Conservation (phyloP, 2,329 filamentous ascomycete genomes). For the Tolypocladium endophyticum region DNA sequence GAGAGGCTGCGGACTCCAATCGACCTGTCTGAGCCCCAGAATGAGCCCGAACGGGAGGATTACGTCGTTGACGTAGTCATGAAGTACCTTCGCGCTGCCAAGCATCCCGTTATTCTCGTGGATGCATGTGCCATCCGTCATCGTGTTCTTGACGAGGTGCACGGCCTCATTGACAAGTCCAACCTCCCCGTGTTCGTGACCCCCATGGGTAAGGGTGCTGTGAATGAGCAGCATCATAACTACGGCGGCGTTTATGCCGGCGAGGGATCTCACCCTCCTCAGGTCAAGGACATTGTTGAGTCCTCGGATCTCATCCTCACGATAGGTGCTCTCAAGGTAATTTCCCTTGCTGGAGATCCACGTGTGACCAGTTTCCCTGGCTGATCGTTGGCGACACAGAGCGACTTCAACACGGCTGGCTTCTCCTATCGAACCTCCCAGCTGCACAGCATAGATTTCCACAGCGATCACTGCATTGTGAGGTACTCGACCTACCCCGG, state of each 20-base stretch:
- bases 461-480: constrained; percentile 63
- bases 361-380: background rate
- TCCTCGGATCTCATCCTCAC: constrained; percentile 59
- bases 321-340: constrained; percentile 51
- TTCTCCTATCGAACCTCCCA: constrained; percentile 73
- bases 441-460: constrained; percentile 71
- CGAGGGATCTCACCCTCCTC: constrained; percentile 55
- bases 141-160: constrained; percentile 60
- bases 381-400: constrained; percentile 27
- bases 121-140: constrained; percentile 78
- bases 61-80: constrained; percentile 76
- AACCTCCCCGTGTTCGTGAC: constrained; percentile 75
- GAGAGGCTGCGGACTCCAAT: constrained; percentile 59
- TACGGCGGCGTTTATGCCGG: constrained; percentile 82
- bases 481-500: constrained; percentile 71
- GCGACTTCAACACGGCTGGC: constrained; percentile 73
- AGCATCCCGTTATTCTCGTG: constrained; percentile 67
- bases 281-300: constrained; percentile 55
- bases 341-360: background rate
- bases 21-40: constrained; percentile 51
- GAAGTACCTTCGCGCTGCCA: constrained; percentile 60
- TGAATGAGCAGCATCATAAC: constrained; percentile 65
- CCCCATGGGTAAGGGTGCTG: constrained; percentile 79
- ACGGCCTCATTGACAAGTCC: constrained; percentile 62
- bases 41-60: constrained; percentile 62